Percentiles rank a stretch among this genome's conserved stretches.
Evolutionary conservation across 306 rosid genomes (phyloP).

Genomic region (Fagus sylvatica): DNA sequence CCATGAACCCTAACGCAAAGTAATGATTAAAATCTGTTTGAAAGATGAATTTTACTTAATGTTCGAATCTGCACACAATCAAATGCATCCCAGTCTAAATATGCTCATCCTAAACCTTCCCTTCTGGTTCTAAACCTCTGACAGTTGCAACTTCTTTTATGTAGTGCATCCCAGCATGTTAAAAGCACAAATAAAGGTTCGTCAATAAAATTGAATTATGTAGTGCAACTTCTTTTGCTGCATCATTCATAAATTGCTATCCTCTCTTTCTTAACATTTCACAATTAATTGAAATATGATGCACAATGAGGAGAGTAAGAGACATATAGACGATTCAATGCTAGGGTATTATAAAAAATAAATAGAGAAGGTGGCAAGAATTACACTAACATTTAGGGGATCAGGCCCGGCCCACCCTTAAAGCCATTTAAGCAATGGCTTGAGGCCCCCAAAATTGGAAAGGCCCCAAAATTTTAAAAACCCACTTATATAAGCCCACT

Average conservation of each 20-base stretch:
- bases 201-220: background rate
- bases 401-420: background rate
- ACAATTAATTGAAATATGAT: background rate
- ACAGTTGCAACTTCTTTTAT: background rate
- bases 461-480: too few species aligned
- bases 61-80: background rate
- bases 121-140: background rate
- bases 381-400: background rate
- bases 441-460: too few species aligned
- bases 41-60: background rate
- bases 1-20: too few species aligned
- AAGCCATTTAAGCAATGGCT: too few species aligned
- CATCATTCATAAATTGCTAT: background rate
- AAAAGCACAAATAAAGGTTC: background rate
- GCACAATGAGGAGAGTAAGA: background rate
- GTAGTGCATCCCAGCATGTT: background rate
- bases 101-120: background rate
- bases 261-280: background rate
- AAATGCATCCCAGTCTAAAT: background rate
- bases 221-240: background rate
- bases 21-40: background rate
- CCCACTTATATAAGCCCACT: too few species aligned
- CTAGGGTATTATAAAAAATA: background rate
- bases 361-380: constrained; percentile 3
- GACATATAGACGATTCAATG: background rate